Conservation (phyloP, 495 filamentous ascomycete genomes). For the Neurospora cerealis region DNA sequence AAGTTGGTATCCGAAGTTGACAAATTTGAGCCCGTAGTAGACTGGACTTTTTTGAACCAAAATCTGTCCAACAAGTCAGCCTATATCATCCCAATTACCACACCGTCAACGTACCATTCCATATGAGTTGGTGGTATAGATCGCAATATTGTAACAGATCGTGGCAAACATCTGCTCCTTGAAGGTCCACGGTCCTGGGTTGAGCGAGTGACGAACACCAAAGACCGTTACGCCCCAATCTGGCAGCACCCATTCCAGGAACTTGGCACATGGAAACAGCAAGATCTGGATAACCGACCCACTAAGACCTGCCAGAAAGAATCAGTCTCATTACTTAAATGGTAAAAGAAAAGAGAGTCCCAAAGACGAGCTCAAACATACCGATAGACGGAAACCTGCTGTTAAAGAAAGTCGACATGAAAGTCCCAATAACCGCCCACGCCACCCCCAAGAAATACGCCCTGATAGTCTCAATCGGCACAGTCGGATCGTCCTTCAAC, state of each 20-base stretch:
- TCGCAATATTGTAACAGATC: slow-evolving; percentile 25
- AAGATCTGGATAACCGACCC: slow-evolving; percentile 31
- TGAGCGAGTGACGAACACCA: slow-evolving; percentile 23
- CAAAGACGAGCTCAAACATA: neutral
- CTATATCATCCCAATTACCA: too few relatives aligned
- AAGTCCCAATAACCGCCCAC: slow-evolving; percentile 25
- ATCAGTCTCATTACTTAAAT: neutral
- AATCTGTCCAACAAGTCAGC: slow-evolving; percentile 8
- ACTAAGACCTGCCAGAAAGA: slow-evolving; percentile 14
- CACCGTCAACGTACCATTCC: slow-evolving; percentile 12
- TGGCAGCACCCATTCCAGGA: slow-evolving; percentile 18
- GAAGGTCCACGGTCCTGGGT: slow-evolving; percentile 34
- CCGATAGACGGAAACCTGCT: slow-evolving; percentile 26
- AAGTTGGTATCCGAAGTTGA: slow-evolving; percentile 28
- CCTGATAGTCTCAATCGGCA: slow-evolving; percentile 28
- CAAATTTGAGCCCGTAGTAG: slow-evolving; percentile 17
- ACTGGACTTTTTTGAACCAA: slow-evolving; percentile 18
- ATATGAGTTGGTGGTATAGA: slow-evolving; percentile 24
- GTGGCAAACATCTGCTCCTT: slow-evolving; percentile 37
- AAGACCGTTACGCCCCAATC: slow-evolving; percentile 22
- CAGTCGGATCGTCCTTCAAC: slow-evolving; percentile 19
- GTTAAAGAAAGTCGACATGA: slow-evolving; percentile 32
- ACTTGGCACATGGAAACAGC: slow-evolving; percentile 26
- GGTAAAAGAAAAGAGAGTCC: too few relatives aligned
- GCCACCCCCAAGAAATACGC: slow-evolving; percentile 31